Evolutionary conservation across 2,329 filamentous ascomycete species (phyloP), one percentile per base, ranked within the genome.

Genomic region (Sclerotinia trifoliorum): DNA sequence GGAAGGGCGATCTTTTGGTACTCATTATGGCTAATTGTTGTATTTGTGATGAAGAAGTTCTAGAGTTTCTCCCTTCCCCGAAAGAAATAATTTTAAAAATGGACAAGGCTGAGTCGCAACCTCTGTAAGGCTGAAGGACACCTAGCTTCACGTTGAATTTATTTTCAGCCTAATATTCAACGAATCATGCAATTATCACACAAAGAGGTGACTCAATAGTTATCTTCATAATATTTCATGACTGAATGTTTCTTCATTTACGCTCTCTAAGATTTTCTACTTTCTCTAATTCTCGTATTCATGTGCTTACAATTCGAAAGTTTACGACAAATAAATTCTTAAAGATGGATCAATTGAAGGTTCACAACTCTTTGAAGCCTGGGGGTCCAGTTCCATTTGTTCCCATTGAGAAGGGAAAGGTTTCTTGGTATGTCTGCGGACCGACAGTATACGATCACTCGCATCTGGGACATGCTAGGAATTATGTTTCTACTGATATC

Each of bases 401-500:
- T n/a, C 61, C 66, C 32, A 65, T 68, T 56, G 68, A 69, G 70
- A 73, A 69, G 32, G 69, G 62, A 26, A 73, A 73, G 62, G 63
- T 72, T n/a, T 85, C 83, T n/a, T 91, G 89, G 88, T 91, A 91
- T 79, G 86, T 85, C 69, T 91, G 88, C 79, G 88, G 88, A n/a
- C 88, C 88, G 49, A 91, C 88, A 1, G 84, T 87, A 42, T 89
- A 90, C 75, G 88, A 90, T 75, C 86, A 90, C 79, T 81, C 86
- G 62, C 88, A 90, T 80, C 77, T 90, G 46, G 67, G 89, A 17
- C 89, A 92, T 79, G 89, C 88, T 10, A 81, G 89, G 69, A 92
- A 91, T 78, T 92, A 91, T 83, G 88, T 91, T 70, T 88, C 85
- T 68, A 90, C 88, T 17, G 89, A 92, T 79, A 90, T 91, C 70